Evolutionary conservation across 176 grass and related monocot genomes (phyloP).

Genomic region (Rhynchospora pubera): DNA sequence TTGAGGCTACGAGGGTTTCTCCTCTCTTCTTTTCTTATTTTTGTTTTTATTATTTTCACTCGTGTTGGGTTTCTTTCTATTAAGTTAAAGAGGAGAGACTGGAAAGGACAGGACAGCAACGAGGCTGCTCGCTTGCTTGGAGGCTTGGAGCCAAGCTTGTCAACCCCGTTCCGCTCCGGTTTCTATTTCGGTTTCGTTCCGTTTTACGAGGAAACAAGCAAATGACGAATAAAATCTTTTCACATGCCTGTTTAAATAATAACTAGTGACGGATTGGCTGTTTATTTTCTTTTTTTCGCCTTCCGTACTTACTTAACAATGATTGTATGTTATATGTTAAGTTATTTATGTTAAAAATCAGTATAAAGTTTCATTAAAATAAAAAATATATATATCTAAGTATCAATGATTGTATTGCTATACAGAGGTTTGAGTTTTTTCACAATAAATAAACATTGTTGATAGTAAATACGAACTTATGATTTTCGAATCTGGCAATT

Average conservation of each 20-base stretch:
- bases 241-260: neutral
- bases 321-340: too few species aligned
- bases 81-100: neutral
- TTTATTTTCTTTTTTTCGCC: neutral
- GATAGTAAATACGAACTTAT: too few species aligned
- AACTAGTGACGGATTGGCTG: too few species aligned
- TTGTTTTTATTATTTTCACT: neutral
- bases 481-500: too few species aligned
- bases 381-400: too few species aligned
- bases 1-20: slow-evolving; percentile 18
- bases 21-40: neutral
- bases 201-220: neutral
- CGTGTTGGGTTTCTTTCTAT: neutral
- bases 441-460: too few species aligned
- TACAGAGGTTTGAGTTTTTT: too few species aligned
- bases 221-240: neutral
- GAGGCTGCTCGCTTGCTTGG: neutral
- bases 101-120: neutral
- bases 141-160: neutral
- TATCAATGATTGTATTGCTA: too few species aligned
- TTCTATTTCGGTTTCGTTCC: neutral
- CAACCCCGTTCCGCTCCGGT: neutral
- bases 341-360: too few species aligned
- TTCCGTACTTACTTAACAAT: too few species aligned
- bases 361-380: too few species aligned